Base-by-base conservation (phyloP, 2,329 filamentous ascomycete genomes). In the Cladobotryum protrusum region DNA sequence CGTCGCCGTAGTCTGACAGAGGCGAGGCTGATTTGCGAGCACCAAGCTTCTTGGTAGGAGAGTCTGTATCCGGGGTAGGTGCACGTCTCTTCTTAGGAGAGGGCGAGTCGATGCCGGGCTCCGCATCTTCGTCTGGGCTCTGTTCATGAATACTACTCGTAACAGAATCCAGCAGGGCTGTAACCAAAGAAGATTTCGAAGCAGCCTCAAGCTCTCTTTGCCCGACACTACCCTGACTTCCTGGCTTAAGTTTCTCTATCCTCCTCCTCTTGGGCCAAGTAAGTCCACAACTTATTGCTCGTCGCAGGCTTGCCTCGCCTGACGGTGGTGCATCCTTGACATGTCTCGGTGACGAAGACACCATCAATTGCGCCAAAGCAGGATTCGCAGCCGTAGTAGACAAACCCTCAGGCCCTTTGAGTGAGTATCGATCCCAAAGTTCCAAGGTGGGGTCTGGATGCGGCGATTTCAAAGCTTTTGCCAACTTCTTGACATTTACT, bases 351-450 rank as follows among this genome's bases (percentile, higher is more conserved):
- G 86, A 89, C 4, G 84, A 88, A 0, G 85, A 87, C 2, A 83
- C 75, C 70, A 86, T 81, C 20, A 89, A 70, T 49, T 86, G 79
- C 44, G 81, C 78, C 19, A 88, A 71, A 14, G 77, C 70, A 36
- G 80, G 79, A 57, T 81, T 82, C 39, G 72, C 66, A 40, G 41
- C 67, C 66, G 47, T 67, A 57, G 54, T 74, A 66, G 13, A 72
- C 63, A 47, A 68, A 66, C 54, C 75, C 71, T 60, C 74, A 20
- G 56, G 53, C 69, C 48, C 62, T 35, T 61, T 66, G 14, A 81
- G 67, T 35, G 85, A 79, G 62, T 88, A 89, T 47, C 85, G 82
- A 58, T 86, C 87, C 87, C 87, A 92, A 2, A 91, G 68, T 55
- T 91, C 86, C 32, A 85, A 68, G 2, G 85, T 86, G 35, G 87